Base-by-base conservation (phyloP, 2,329 filamentous ascomycete species). In the Diplodia corticola region DNA sequence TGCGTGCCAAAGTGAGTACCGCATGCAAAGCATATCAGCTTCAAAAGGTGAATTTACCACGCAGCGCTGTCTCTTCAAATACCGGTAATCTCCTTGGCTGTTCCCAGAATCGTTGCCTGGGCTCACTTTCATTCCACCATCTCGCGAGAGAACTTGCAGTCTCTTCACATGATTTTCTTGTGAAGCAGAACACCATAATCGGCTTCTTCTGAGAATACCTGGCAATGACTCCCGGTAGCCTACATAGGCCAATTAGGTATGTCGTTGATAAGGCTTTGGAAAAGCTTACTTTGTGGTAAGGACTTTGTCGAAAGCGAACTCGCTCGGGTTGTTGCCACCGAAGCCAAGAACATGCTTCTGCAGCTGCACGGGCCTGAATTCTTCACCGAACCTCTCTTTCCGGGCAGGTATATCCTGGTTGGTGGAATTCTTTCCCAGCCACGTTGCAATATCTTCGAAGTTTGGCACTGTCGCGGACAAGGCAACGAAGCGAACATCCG, bases 391-490 rank as follows among this genome's bases (percentile, higher is more conserved):
- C 2, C 83, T 83, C 73, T 93, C 89, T 53, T 84, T 81, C 26
- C 81, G 81, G 1, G 92, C 91, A 15, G 91, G 88, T 1, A 87
- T 73, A 67, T 88, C 79, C 26, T 85, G 84, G 37, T 85, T 86
- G 0, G 80, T 82, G 33, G 86, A 79, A 71, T 88, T 85, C 67
- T 84, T 89, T 0, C 92, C 92, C 0, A 96, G 80, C 92, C 92
- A 96, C 1, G 82, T 82, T 4, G 91, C 91, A 69, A 96, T 89
- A 73, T 96, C 92, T 54, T 88, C 82, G 0, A 91, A 89, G 70
- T 96, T 96, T 1, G 92, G 92, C 1, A 96, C 87, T 0, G 92
- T 96, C 2, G 92, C 92, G 74, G 91, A 94, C 53, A 96, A 78
- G 1, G 92, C 91, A 30, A 96, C 80, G 71, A 96, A 95, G 15